phyloP scores from a whole-genome alignment of 2,329 filamentous ascomycete species.

The Cercospora janseana region DNA sequence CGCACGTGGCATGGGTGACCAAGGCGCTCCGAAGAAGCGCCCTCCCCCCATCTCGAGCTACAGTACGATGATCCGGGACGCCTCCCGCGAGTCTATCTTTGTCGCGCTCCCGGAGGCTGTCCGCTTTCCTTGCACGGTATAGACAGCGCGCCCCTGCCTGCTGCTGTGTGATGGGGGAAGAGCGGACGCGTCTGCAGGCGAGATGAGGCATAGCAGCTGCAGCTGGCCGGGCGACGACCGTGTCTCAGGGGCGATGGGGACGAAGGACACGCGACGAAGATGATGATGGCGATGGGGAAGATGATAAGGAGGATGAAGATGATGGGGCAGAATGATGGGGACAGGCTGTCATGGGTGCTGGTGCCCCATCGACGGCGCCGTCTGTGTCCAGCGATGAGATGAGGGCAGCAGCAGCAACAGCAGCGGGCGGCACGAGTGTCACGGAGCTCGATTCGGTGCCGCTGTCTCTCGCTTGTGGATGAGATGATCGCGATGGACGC shows the following conservation, averaged over 20 bases:
- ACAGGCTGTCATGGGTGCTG: constrained; percentile 7
- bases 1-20: constrained; percentile 28
- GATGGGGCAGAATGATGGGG: constrained; percentile 2
- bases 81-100: constrained; percentile 29
- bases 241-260: neutral
- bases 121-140: neutral
- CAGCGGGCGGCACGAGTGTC: neutral
- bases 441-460: neutral
- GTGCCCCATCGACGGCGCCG: constrained; percentile 1
- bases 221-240: neutral
- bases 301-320: too few species aligned
- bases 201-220: constrained; percentile 24
- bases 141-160: constrained; percentile 18
- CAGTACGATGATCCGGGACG: constrained; percentile 33
- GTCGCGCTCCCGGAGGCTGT: constrained; percentile 18
- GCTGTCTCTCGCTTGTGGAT: constrained; percentile 4
- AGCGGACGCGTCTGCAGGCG: constrained; percentile 24
- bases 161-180: constrained; percentile 20
- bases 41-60: constrained; percentile 26
- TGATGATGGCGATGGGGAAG: too few species aligned
- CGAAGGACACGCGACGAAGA: neutral
- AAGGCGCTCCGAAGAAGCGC: constrained; percentile 18
- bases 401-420: neutral
- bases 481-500: constrained; percentile 8
- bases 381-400: constrained; percentile 2